Conservation (phyloP, 768 basidiomycete genomes). For the Lentinula aciculospora region DNA sequence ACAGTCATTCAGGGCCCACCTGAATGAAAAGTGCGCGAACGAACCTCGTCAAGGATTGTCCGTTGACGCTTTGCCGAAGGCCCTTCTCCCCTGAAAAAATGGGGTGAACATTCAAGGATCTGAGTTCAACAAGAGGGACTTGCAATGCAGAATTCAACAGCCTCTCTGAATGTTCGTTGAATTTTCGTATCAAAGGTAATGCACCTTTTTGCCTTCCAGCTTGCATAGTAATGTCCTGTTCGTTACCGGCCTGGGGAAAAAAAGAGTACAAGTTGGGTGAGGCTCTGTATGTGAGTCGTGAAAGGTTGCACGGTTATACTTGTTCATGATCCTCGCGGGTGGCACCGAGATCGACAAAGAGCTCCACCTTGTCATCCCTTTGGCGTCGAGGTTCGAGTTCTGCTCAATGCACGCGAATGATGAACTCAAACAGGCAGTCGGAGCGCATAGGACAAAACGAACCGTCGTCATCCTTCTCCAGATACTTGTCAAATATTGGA, state of each 20-base stretch:
- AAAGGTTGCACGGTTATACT: conserved; percentile 33
- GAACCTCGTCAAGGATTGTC: conserved; percentile 37
- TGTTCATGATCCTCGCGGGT: conserved; percentile 89
- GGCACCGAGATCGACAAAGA: conserved; percentile 81
- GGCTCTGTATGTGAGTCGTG: background rate
- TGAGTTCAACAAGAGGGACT: conserved; percentile 7
- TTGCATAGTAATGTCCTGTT: conserved; percentile 92
- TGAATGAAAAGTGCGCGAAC: conserved; percentile 3
- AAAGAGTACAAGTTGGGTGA: background rate
- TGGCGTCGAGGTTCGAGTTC: conserved; percentile 74
- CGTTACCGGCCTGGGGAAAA: conserved; percentile 75
- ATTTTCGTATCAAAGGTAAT: conserved; percentile 90
- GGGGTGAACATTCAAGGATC: conserved; percentile 6
- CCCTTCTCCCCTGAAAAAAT: conserved; percentile 41
- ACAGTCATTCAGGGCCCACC: background rate
- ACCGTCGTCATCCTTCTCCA: conserved; percentile 97
- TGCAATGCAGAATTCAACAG: conserved; percentile 78
- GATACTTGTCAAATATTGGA: conserved; percentile 90
- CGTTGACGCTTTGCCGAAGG: conserved; percentile 59
- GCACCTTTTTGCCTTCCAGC: conserved; percentile 85
- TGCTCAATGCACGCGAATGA: conserved; percentile 21
- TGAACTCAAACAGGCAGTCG: background rate
- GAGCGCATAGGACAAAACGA: conserved; percentile 15
- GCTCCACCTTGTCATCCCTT: conserved; percentile 60
- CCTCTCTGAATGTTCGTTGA: conserved; percentile 95